A percentile compares a stretch with the other conserved stretches of the same genome.
phyloP scores from a whole-genome alignment of 2,329 filamentous ascomycete genomes.

The Fusarium sp. region DNA sequence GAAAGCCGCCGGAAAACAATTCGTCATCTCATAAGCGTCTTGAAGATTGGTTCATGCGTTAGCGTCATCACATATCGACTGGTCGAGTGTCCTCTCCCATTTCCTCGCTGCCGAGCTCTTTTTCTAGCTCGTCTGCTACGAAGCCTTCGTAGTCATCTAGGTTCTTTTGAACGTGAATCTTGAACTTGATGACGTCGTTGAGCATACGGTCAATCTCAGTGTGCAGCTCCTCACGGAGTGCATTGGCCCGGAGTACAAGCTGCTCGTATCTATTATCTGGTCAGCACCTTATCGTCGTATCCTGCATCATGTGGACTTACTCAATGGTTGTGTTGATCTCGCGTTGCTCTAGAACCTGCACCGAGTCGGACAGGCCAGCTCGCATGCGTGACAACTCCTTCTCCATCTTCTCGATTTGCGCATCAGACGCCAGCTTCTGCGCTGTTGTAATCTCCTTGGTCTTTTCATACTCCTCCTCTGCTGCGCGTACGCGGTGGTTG shows the following conservation, averaged over 20 bases:
- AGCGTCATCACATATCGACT: slow-evolving; percentile 53
- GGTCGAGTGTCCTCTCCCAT: slow-evolving; percentile 64
- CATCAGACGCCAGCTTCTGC: slow-evolving; percentile 88
- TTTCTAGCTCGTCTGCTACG: slow-evolving; percentile 92
- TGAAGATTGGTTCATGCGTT: slow-evolving; percentile 29
- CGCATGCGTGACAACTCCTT: slow-evolving; percentile 97
- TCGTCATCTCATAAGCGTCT: slow-evolving; percentile 43
- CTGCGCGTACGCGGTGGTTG: slow-evolving; percentile 86
- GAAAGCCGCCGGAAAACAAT: slow-evolving; percentile 30
- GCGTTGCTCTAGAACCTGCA: slow-evolving; percentile 91
- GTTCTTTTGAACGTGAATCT: slow-evolving; percentile 93
- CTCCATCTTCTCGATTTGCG: slow-evolving; percentile 98
- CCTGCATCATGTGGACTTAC: slow-evolving; percentile 62
- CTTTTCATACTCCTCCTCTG: slow-evolving; percentile 94
- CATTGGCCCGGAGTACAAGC: slow-evolving; percentile 83
- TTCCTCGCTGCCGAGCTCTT: slow-evolving; percentile 78
- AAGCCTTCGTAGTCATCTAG: slow-evolving; percentile 96
- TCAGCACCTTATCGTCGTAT: slow-evolving; percentile 17
- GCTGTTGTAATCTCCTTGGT: slow-evolving; percentile 88
- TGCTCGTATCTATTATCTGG: slow-evolving; percentile 80
- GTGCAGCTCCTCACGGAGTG: slow-evolving; percentile 95
- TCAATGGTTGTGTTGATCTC: slow-evolving; percentile 98
- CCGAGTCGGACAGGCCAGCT: slow-evolving; percentile 82
- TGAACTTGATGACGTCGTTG: slow-evolving; percentile 98
- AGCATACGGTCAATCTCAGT: slow-evolving; percentile 96